Percentiles rank a stretch among this genome's conserved stretches.
These are phyloP conservation scores for Phytophthora crassamura DNA, from an alignment of 352 stramenopile species.

Conservation along the genomic window DNA sequence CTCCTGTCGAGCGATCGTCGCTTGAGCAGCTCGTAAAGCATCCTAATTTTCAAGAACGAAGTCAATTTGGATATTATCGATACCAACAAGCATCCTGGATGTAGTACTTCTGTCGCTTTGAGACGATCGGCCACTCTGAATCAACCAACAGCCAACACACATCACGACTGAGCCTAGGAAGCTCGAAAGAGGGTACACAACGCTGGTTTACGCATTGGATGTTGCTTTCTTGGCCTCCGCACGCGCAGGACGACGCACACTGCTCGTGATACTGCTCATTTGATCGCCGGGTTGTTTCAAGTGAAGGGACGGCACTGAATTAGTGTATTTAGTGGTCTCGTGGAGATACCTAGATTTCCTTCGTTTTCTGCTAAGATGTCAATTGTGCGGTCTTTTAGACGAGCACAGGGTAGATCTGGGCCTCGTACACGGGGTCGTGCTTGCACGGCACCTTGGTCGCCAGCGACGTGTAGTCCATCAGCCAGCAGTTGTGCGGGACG, in stretches of 20 bases:
- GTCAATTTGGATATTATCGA: background rate
- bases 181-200: background rate
- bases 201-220: slow-evolving; percentile 34
- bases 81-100: background rate
- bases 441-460: slow-evolving; percentile 35
- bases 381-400: slow-evolving; percentile 17
- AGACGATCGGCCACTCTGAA: slow-evolving; percentile 57
- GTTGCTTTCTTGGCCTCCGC: slow-evolving; percentile 48
- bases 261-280: slow-evolving; percentile 25
- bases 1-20: slow-evolving; percentile 68
- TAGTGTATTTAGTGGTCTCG: background rate
- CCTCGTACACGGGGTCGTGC: slow-evolving; percentile 37
- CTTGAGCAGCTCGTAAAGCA: slow-evolving; percentile 54
- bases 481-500: slow-evolving; percentile 50
- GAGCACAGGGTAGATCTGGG: slow-evolving; percentile 45
- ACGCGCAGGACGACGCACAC: slow-evolving; percentile 16
- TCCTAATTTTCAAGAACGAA: slow-evolving; percentile 37
- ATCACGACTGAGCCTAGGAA: background rate
- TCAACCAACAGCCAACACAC: background rate
- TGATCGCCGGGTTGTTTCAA: no score
- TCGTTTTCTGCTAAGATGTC: no score
- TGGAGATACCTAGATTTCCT: no score
- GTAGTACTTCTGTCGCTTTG: slow-evolving; percentile 53
- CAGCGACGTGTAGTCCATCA: slow-evolving; percentile 46
- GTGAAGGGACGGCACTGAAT: no score